These are phyloP conservation scores for Trichoderma pleuroti DNA, from an alignment of 2,329 filamentous ascomycete genomes.

Conservation along the genomic window DNA sequence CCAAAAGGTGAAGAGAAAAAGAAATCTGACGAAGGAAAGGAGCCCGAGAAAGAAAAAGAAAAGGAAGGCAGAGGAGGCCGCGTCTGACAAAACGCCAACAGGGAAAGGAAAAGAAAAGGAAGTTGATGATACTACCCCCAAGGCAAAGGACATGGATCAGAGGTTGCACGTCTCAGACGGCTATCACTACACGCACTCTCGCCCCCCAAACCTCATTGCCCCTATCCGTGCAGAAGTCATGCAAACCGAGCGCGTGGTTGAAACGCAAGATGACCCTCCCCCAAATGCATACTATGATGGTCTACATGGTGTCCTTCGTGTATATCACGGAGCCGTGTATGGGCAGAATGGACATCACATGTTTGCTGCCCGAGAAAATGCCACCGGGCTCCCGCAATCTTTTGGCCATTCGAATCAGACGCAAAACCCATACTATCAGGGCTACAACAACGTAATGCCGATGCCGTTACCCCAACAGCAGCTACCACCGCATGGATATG, in stretches of 20 bases:
- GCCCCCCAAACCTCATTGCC: conserved; percentile 45
- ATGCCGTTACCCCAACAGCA: background rate
- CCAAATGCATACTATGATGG: conserved; percentile 59
- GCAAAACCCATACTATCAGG: conserved; percentile 43
- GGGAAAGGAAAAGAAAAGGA: background rate
- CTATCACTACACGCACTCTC: conserved; percentile 31
- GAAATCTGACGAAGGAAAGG: background rate
- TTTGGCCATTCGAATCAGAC: conserved; percentile 43
- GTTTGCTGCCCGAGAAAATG: conserved; percentile 45
- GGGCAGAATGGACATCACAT: conserved; percentile 43
- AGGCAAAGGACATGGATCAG: background rate
- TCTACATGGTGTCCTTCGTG: conserved; percentile 49
- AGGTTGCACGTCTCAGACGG: conserved; percentile 27
- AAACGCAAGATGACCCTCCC: conserved; percentile 49
- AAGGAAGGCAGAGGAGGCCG: background rate
- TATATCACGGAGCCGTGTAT: conserved; percentile 56
- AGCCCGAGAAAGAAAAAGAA: background rate
- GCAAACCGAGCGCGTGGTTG: conserved; percentile 54
- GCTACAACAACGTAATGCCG: conserved; percentile 31
- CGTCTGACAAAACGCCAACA: background rate
- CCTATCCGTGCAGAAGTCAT: conserved; percentile 48
- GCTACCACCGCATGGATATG: conserved; percentile 20
- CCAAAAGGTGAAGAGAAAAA: background rate
- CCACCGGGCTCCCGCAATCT: conserved; percentile 34
- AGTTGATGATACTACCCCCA: background rate